Conservation (phyloP, 2,329 filamentous ascomycete species). For the Alternaria dauci region DNA sequence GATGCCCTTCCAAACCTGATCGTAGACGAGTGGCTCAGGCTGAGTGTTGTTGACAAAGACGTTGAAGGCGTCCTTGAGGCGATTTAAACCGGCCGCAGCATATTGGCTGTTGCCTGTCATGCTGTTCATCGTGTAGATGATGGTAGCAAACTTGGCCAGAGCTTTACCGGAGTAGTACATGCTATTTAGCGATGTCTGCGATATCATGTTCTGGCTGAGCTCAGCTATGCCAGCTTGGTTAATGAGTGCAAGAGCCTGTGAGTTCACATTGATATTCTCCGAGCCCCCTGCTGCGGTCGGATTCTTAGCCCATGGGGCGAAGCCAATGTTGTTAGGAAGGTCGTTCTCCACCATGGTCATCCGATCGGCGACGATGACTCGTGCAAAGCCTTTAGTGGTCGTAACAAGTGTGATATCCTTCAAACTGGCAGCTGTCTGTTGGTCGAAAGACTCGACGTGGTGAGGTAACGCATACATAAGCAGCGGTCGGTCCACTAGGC, state of each 20-base stretch:
- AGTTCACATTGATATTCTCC: slow-evolving; percentile 51
- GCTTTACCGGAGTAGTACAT: slow-evolving; percentile 88
- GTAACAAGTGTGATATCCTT: slow-evolving; percentile 73
- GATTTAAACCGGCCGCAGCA: slow-evolving; percentile 61
- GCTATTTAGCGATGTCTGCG: slow-evolving; percentile 80
- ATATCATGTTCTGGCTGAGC: slow-evolving; percentile 75
- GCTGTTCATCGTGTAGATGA: slow-evolving; percentile 60
- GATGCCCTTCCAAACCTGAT: slow-evolving; percentile 77
- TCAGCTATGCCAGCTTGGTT: slow-evolving; percentile 71
- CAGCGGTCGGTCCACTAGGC: slow-evolving; percentile 64
- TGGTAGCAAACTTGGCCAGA: slow-evolving; percentile 56
- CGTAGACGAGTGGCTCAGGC: slow-evolving; percentile 64
- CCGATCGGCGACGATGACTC: slow-evolving; percentile 62
- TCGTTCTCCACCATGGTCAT: slow-evolving; percentile 75
- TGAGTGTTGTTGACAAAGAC: slow-evolving; percentile 59
- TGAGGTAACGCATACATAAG: slow-evolving; percentile 93
- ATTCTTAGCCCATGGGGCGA: slow-evolving; percentile 77
- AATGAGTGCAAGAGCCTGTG: slow-evolving; percentile 66
- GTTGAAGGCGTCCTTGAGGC: slow-evolving; percentile 60
- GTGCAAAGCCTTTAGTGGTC: slow-evolving; percentile 86
- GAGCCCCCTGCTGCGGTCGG: slow-evolving; percentile 48
- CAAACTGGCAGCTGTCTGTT: slow-evolving; percentile 58
- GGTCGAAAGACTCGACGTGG: slow-evolving; percentile 79
- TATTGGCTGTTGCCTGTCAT: slow-evolving; percentile 67
- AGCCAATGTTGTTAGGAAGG: slow-evolving; percentile 77